Conservation (phyloP, 208 protist genomes). For the Trichomonas tenax region DNA sequence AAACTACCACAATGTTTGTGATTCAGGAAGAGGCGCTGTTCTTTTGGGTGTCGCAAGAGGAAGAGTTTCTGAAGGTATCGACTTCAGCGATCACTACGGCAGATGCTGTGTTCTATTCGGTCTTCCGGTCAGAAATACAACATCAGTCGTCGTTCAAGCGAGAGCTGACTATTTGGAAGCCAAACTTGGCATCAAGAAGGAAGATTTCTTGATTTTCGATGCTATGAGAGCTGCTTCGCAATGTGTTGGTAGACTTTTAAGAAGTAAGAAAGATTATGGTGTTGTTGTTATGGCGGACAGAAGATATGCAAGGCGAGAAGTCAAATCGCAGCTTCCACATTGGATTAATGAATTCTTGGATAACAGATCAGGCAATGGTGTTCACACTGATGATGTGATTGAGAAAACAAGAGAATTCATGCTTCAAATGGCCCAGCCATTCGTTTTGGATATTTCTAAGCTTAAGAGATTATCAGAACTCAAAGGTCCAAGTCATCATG, state of each 20-base stretch:
- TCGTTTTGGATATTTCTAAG: background rate
- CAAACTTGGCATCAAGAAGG: conserved; percentile 75
- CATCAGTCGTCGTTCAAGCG: conserved; percentile 58
- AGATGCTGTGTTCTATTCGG: conserved; percentile 41
- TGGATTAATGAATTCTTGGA: conserved; percentile 51
- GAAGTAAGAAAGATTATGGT: conserved; percentile 97
- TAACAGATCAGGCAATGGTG: background rate
- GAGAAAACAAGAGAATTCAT: background rate
- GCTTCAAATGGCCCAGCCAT: background rate
- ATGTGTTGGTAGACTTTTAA: conserved; percentile 92
- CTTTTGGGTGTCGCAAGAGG: conserved; percentile 71
- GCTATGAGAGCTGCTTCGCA: conserved; percentile 77
- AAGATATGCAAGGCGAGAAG: conserved; percentile 77
- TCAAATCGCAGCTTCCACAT: conserved; percentile 59
- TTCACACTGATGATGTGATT: background rate
- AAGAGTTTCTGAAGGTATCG: conserved; percentile 79
- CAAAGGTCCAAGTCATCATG: background rate
- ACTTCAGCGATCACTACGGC: conserved; percentile 63
- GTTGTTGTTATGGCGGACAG: conserved; percentile 94
- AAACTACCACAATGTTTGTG: conserved; percentile 58
- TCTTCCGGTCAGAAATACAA: conserved; percentile 42
- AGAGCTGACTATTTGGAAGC: conserved; percentile 85
- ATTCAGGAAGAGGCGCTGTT: conserved; percentile 66
- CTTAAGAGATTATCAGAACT: background rate
- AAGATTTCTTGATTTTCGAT: conserved; percentile 71